Evolutionary conservation across 176 grass and related monocot species (phyloP), one percentile per base, ranked within the genome.

Genomic region (Oryza coarctata): DNA sequence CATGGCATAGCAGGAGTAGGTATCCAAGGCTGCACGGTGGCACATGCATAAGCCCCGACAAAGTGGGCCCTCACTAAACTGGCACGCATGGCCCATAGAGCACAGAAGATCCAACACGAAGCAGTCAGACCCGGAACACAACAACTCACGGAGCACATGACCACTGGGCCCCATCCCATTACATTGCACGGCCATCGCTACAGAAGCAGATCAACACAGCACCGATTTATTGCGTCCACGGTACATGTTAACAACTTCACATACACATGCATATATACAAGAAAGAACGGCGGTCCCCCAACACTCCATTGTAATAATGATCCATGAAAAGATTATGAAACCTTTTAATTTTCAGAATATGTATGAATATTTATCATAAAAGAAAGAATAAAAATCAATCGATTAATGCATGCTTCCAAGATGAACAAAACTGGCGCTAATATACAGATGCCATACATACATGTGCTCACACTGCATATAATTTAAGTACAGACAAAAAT

Each of bases 381-480:
- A 18, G 25, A 78, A 72, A 5, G 13, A 78, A n/a, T 1, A 55
- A 55, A 22, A n/a, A n/a, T 7, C 12, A 55, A 49, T 49, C 14
- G 6, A 49, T 22, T 22, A 55, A 55, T 55, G 50, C 50, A 71
- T 28, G 39, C 39, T 73, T 20, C 26, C 15, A 45, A 31, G 44
- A 30, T 32, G 55, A 65, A 65, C 79, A 71, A 78, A 83, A 87
- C 66, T 87, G 73, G 58, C 3, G 71, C 65, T 20, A 40, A 77
- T 65, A 40, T 75, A 55, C 61, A 75, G 30, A 83, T 66, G 61
- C n/a, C 62, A 30, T 65, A 64, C 73, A 55, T 55, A 50, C 55
- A 60, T 60, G 55, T 50, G 34, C 57, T 83, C 74, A 78, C 57
- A 83, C 67, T 70, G 85, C 63, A 81, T 45, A 86, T 69, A 60